phyloP scores from a whole-genome alignment of 345 rosid genomes.

The Murraya paniculata region DNA sequence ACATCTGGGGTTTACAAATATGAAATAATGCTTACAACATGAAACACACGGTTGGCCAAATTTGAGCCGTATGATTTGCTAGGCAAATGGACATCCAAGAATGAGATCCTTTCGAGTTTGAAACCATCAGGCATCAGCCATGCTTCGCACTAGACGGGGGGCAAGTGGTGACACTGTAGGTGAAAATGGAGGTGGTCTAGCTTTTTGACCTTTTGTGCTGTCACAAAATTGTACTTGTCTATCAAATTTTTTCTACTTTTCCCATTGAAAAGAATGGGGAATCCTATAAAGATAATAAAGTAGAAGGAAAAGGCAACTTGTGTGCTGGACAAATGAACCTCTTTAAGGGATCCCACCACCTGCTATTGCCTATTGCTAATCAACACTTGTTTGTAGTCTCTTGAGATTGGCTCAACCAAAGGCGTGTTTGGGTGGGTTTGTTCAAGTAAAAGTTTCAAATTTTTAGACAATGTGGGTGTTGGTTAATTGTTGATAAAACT shows the following conservation, averaged over 20 bases:
- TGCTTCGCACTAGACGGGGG: too few species aligned
- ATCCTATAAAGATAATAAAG: slow-evolving; percentile 28
- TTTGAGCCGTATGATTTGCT: too few species aligned
- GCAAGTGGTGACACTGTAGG: background rate
- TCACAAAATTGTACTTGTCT: too few species aligned
- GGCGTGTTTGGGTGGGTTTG: too few species aligned
- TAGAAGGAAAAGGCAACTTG: background rate
- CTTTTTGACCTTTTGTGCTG: slow-evolving; percentile 24
- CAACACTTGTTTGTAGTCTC: too few species aligned
- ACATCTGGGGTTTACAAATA: background rate
- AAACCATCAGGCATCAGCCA: too few species aligned
- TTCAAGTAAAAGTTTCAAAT: too few species aligned
- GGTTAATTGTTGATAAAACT: too few species aligned
- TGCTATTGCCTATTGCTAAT: too few species aligned
- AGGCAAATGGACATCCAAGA: too few species aligned
- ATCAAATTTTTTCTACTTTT: slow-evolving; percentile 6
- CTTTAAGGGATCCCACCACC: background rate
- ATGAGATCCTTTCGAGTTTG: too few species aligned
- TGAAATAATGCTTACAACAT: background rate
- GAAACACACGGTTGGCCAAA: background rate
- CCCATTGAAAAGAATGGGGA: slow-evolving; percentile 10
- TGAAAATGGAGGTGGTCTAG: background rate
- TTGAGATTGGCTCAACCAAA: background rate
- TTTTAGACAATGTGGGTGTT: too few species aligned
- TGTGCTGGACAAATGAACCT: slow-evolving; percentile 3